Evolutionary conservation across 2,329 filamentous ascomycete genomes (phyloP).

Genomic region (Penicillium sp.): DNA sequence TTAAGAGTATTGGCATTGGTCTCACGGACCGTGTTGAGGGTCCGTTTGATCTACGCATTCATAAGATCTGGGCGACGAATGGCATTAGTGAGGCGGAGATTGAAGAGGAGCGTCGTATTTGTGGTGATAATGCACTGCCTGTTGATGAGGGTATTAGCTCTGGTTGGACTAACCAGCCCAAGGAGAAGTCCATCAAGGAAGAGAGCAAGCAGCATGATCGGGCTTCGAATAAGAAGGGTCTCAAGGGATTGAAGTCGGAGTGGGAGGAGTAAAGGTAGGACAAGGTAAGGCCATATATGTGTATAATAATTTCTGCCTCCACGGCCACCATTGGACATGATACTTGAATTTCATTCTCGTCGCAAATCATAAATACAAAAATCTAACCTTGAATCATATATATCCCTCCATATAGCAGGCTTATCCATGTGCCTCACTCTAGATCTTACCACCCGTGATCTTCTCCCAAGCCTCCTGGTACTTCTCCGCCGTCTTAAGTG

Average conservation of each 20-base stretch:
- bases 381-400: not conserved
- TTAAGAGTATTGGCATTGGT: slow-evolving; percentile 80
- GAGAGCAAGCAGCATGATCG: slow-evolving; percentile 9
- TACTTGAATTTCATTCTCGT: slow-evolving; percentile 1
- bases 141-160: slow-evolving; percentile 36
- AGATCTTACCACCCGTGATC: slow-evolving; percentile 56
- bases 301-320: slow-evolving; percentile 7
- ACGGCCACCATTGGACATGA: not conserved
- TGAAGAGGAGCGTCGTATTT: slow-evolving; percentile 42
- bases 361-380: slow-evolving; percentile 10
- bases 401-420: not conserved
- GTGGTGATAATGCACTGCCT: slow-evolving; percentile 38
- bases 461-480: slow-evolving; percentile 74
- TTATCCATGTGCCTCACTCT: slow-evolving; percentile 3
- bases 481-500: slow-evolving; percentile 64
- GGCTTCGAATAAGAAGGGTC: slow-evolving; percentile 29
- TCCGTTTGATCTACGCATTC: slow-evolving; percentile 81
- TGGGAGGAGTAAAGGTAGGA: slow-evolving; percentile 28
- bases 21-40: slow-evolving; percentile 86
- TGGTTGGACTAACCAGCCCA: slow-evolving; percentile 22
- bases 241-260: slow-evolving; percentile 36
- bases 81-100: slow-evolving; percentile 45
- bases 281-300: not conserved
- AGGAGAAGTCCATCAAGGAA: slow-evolving; percentile 1
- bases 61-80: slow-evolving; percentile 90